Base-by-base conservation (phyloP, 176 grass and related monocot species). In the Dendrocalamus sinicus region DNA sequence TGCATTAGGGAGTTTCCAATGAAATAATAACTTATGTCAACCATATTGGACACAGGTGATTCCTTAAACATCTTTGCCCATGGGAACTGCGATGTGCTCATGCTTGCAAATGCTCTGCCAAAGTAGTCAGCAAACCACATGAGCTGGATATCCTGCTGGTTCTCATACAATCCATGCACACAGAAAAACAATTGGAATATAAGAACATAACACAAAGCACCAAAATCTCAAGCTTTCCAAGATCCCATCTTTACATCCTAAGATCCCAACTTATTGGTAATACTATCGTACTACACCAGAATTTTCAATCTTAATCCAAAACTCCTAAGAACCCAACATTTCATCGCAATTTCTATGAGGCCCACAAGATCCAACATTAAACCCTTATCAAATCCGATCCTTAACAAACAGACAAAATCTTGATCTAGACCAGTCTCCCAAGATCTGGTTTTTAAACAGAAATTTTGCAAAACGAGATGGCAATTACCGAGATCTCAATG, bases 61-160 rank as follows among this genome's bases (percentile, higher is more conserved):
- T 99, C 97, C 72, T 99, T 99, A 72, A 99, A 99, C 76, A 99
- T 91, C 84, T 99, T 99, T 4, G 91, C 82, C 97, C 94, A 99
- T 0, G 94, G 94, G 59, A 99, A 99, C 87, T 99, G 94, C 0
- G 92, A 67, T 3, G 89, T 73, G 3, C 89, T 96, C n/a, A 99
- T 92, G 12, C 79, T 82, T n/a, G 75, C 81, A 66, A 99, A 93
- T 12, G 92, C 86, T 7, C 89, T 59, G 46, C 92, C 97, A 74
- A 99, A 99, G 86, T 96, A 99, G 71, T 99, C 97, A 5, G 97
- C 97, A 37, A 99, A 99, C 72, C 97, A 83, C 97, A 96, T 99
- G 62, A 99, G 94, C 22, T 94, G 97, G 76, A 99, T 99, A 62
- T 92, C 92, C 44, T 96, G 89, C 59, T 92, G 89, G 55, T 90